Conservation (phyloP, 1,139 yeast species). For the Debaryomycetaceae sp. region DNA sequence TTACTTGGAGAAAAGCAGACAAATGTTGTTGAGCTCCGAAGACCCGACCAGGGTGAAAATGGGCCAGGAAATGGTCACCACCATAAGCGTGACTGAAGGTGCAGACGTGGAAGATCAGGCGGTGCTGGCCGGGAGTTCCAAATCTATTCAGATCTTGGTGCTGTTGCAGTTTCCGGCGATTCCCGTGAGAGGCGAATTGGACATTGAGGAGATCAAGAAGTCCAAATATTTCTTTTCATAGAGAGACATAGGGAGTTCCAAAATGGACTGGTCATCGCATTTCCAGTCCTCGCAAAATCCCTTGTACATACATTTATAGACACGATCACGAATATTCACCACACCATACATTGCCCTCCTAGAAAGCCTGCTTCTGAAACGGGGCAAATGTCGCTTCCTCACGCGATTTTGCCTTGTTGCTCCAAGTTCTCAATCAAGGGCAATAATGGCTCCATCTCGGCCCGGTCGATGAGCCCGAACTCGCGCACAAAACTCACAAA, state of each 20-base stretch:
- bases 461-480: conserved; percentile 71
- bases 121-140: conserved; percentile 22
- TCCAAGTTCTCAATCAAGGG: conserved; percentile 78
- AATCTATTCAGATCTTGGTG: conserved; percentile 36
- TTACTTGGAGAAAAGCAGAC: conserved; percentile 63
- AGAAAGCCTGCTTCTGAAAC: too few species aligned
- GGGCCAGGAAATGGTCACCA: conserved; percentile 64
- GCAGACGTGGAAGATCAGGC: conserved; percentile 24
- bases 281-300: too few species aligned
- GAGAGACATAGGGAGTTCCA: too few species aligned
- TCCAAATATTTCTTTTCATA: conserved; percentile 77
- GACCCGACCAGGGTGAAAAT: conserved; percentile 44
- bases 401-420: conserved; percentile 74
- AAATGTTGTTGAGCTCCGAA: conserved; percentile 48
- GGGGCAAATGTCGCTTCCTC: too few species aligned
- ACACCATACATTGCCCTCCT: too few species aligned
- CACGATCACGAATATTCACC: too few species aligned
- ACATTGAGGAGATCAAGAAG: conserved; percentile 64
- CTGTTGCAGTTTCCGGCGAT: conserved; percentile 72
- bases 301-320: too few species aligned
- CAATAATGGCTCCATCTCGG: conserved; percentile 74
- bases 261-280: too few species aligned
- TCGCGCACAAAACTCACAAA: conserved; percentile 83
- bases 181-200: conserved; percentile 82
- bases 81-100: conserved; percentile 62